These are phyloP conservation scores for Aspergillus pseudonomiae DNA, from an alignment of 2,329 filamentous ascomycete genomes.

Conservation along the genomic window DNA sequence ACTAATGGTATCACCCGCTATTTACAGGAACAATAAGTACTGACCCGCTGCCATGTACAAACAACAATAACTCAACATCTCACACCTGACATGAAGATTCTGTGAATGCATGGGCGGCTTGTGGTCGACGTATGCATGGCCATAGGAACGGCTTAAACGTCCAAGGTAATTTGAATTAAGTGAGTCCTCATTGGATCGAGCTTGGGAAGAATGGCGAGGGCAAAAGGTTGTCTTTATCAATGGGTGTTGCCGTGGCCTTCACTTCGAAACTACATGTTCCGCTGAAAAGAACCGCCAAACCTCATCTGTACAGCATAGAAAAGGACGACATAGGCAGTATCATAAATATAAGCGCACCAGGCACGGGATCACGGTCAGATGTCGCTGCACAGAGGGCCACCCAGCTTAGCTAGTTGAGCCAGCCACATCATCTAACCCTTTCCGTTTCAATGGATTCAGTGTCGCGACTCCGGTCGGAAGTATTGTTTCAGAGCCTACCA, in stretches of 20 bases:
- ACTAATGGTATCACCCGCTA: slow-evolving; percentile 29
- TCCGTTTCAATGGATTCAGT: slow-evolving; percentile 41
- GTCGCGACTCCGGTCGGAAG: slow-evolving; percentile 16
- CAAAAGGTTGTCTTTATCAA: background rate
- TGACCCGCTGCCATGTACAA: slow-evolving; percentile 23
- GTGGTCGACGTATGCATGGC: background rate
- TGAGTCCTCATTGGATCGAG: background rate
- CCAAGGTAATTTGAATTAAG: background rate
- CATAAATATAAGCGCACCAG: background rate
- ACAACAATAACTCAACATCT: slow-evolving; percentile 14
- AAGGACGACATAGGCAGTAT: background rate
- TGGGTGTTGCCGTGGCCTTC: background rate
- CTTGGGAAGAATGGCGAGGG: background rate
- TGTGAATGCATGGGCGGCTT: background rate
- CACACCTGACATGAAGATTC: background rate
- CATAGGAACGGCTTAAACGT: background rate
- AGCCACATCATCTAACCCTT: slow-evolving; percentile 25
- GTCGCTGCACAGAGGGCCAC: background rate
- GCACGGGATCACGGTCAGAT: background rate
- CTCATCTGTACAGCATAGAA: background rate
- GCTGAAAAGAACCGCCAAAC: background rate
- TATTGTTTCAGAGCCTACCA: slow-evolving; percentile 31
- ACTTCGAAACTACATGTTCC: background rate
- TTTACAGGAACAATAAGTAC: slow-evolving; percentile 24
- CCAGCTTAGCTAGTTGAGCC: background rate